Evolutionary conservation across 2,329 filamentous ascomycete genomes (phyloP).

Genomic region (Teratosphaeria viscida): DNA sequence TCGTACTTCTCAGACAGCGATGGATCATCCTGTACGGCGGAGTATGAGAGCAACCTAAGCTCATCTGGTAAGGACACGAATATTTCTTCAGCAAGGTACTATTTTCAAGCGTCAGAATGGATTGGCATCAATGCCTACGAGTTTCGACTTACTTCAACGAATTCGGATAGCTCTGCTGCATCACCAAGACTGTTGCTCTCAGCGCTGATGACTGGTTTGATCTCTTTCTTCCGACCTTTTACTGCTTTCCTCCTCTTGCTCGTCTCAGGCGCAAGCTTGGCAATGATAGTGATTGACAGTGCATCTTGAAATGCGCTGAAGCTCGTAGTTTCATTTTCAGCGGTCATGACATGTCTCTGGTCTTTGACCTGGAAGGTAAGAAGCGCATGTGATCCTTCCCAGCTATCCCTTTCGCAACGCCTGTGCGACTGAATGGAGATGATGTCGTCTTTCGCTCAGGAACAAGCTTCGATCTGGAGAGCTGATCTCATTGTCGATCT

Average conservation of each 20-base stretch:
- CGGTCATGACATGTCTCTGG: constrained; percentile 19
- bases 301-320: constrained; percentile 64
- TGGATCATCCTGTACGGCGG: constrained; percentile 40
- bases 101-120: neutral
- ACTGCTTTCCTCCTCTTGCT: constrained; percentile 35
- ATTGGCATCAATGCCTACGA: neutral
- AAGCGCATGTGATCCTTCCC: too few species aligned
- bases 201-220: constrained; percentile 19
- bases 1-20: constrained; percentile 45
- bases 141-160: constrained; percentile 49
- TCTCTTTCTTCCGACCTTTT: constrained; percentile 30
- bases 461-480: neutral
- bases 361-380: too few species aligned
- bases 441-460: neutral
- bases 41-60: constrained; percentile 53
- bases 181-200: constrained; percentile 23
- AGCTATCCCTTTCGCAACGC: neutral
- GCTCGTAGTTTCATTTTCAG: constrained; percentile 39
- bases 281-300: constrained; percentile 58
- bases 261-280: constrained; percentile 42
- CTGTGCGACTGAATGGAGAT: neutral
- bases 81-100: constrained; percentile 61
- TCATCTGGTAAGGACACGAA: constrained; percentile 54
- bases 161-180: constrained; percentile 64
- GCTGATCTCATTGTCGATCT: neutral